Conservation (phyloP, 1,284 basidiomycete genomes). For the Ceratobasidium sp. region DNA sequence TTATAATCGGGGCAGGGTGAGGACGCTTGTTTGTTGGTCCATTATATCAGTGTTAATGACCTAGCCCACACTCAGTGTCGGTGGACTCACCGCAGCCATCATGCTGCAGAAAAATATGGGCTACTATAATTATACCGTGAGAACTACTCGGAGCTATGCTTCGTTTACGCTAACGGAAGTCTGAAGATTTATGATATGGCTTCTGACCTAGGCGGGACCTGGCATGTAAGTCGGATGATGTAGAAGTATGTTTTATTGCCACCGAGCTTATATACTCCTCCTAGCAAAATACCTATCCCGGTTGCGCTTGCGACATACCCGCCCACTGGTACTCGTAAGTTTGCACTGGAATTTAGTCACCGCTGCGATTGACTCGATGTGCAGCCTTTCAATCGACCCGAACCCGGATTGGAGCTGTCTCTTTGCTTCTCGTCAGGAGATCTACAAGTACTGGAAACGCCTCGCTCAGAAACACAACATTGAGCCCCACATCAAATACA, state of each 20-base stretch:
- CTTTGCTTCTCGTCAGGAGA: conserved; percentile 4
- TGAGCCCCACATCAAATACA: conserved; percentile 7
- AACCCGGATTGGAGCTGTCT: conserved; percentile 50
- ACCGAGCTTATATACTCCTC: conserved; percentile 6
- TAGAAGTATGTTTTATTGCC: not conserved
- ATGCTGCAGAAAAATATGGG: conserved; percentile 17
- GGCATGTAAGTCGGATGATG: conserved; percentile 53
- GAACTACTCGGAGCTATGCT: not conserved
- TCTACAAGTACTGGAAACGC: conserved; percentile 9
- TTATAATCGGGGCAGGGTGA: conserved; percentile 39
- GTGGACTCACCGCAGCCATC: conserved; percentile 25
- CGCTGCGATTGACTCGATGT: not conserved
- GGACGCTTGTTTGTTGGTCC: not conserved
- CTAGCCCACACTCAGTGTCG: conserved; percentile 1
- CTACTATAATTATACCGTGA: conserved; percentile 19
- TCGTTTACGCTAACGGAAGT: too few species aligned
- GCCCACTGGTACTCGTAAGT: conserved; percentile 43
- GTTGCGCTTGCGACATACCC: conserved; percentile 10
- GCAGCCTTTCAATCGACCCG: conserved; percentile 50
- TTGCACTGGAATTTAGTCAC: conserved; percentile 12
- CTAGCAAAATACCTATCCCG: conserved; percentile 54
- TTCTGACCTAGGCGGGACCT: conserved; percentile 58
- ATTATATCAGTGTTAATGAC: not conserved
- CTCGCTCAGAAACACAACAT: conserved; percentile 8
- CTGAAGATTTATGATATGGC: conserved; percentile 60